A percentile compares a stretch with the other conserved stretches of the same genome.
phyloP scores from a whole-genome alignment of 352 stramenopile genomes.

The Thalassiosira hispida region DNA sequence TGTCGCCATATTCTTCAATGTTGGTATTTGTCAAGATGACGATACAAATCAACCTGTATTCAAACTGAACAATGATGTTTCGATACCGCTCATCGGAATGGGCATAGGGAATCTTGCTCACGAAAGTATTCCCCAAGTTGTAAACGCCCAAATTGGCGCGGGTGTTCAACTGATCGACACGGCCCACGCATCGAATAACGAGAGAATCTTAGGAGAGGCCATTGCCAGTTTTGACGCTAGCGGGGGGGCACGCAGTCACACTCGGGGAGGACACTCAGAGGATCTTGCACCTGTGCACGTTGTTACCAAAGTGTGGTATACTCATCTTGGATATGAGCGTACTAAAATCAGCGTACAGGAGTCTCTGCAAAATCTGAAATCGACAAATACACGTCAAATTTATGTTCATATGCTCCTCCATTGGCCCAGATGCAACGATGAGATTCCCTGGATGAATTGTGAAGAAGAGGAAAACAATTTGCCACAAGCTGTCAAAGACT shows the following conservation, averaged over 20 bases:
- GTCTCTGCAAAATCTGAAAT: conserved; percentile 56
- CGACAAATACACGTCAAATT: conserved; percentile 47
- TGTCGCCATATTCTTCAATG: conserved; percentile 4
- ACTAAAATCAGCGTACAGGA: conserved; percentile 74
- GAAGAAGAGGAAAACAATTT: conserved; percentile 73
- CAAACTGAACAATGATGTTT: conserved; percentile 44
- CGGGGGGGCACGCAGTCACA: background rate
- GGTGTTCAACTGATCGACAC: conserved; percentile 80
- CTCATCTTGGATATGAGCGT: conserved; percentile 79
- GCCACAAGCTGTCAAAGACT: conserved; percentile 60
- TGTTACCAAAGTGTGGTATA: conserved; percentile 86
- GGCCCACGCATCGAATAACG: conserved; percentile 75
- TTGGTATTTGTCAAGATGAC: background rate
- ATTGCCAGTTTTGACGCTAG: conserved; percentile 49
- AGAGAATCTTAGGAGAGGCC: conserved; percentile 70
- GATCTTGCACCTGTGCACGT: conserved; percentile 61
- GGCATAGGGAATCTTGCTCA: conserved; percentile 81
- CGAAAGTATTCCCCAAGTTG: conserved; percentile 57
- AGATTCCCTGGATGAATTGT: conserved; percentile 85
- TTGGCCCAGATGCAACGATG: conserved; percentile 79
- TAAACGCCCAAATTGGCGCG: conserved; percentile 27
- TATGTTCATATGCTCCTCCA: conserved; percentile 78
- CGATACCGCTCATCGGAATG: conserved; percentile 77
- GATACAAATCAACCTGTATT: conserved; percentile 7
- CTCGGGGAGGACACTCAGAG: conserved; percentile 7